Evolutionary conservation across 805 yeast genomes (phyloP), one percentile per base, ranked within the genome.

Genomic region (Suhomyces pyralidae): DNA sequence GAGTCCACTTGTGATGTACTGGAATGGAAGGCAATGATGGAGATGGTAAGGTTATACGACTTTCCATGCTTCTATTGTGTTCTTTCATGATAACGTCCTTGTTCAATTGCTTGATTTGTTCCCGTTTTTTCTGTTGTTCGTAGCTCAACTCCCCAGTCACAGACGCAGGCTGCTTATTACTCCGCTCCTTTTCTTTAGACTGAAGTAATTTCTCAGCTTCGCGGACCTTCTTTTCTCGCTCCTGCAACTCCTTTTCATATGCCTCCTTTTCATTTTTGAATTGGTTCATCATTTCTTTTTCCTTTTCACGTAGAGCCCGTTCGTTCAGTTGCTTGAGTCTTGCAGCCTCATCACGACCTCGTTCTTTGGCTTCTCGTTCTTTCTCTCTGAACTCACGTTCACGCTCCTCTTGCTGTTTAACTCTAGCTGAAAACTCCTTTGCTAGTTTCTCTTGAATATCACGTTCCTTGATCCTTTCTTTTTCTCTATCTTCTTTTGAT

Each of bases 91-190:
- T 52, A 9, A 62, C 57, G 50, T 61, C 64, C 40, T 61, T 55
- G 32, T 59, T 60, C 45, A 62, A 54, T 46, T 58, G 59, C 28
- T 59, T 58, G 30, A 62, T 52, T 49, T 59, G 61, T 19, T 61
- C 59, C 30, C 57, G 43, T 30, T 55, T 59, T 44, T 52, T 55
- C 46, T 56, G 52, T n/a, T 50, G 52, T 25, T 45, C 52, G 22
- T 50, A 50, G n/a, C 45, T 50, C 28, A 50, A 38, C 12, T 50
- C 52, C n/a, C 25, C 25, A 15, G 49, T 14, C 3, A 24, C 49
- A 5, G 46, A 22, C 12, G 32, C 14, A 25, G 10, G 2, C 4
- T 45, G 26, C 22, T 34, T 45, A 12, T n/a, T 8, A 30, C 20
- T 20, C 20, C 20, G 30, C 25, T 52, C 55, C 17, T 49, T 49